These are phyloP conservation scores for Clavispora santaluciae DNA, from an alignment of 805 yeast genomes.

Conservation along the genomic window DNA sequence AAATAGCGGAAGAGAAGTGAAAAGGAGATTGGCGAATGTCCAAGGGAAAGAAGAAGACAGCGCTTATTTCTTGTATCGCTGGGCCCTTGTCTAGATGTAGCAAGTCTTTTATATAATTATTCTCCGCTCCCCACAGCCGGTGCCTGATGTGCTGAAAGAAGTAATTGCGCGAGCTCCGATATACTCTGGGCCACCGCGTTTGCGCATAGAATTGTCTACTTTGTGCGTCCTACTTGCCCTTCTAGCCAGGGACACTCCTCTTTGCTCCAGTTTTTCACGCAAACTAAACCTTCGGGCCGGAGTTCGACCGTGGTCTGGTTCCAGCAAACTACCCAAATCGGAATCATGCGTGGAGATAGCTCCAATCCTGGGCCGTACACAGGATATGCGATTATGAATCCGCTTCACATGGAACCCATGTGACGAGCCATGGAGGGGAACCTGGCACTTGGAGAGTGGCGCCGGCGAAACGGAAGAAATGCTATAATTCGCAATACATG, in stretches of 20 bases:
- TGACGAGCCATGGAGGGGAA: conserved; percentile 1
- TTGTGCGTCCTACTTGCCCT: neutral
- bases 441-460: neutral
- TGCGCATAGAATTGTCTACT: neutral
- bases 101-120: neutral
- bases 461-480: neutral
- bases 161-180: neutral
- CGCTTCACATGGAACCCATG: neutral
- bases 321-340: neutral
- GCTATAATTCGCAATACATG: no score
- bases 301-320: neutral
- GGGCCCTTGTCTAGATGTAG: neutral
- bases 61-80: neutral
- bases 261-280: neutral
- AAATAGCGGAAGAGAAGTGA: neutral
- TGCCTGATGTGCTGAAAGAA: neutral
- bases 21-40: neutral
- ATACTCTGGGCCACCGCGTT: neutral
- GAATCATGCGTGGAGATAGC: neutral
- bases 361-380: neutral
- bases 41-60: neutral
- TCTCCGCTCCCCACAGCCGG: neutral
- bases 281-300: neutral
- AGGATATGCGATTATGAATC: neutral
- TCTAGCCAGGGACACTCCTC: neutral